Evolutionary conservation across 78 protist species (phyloP).

Genomic region (Diacronema lutheri): DNA sequence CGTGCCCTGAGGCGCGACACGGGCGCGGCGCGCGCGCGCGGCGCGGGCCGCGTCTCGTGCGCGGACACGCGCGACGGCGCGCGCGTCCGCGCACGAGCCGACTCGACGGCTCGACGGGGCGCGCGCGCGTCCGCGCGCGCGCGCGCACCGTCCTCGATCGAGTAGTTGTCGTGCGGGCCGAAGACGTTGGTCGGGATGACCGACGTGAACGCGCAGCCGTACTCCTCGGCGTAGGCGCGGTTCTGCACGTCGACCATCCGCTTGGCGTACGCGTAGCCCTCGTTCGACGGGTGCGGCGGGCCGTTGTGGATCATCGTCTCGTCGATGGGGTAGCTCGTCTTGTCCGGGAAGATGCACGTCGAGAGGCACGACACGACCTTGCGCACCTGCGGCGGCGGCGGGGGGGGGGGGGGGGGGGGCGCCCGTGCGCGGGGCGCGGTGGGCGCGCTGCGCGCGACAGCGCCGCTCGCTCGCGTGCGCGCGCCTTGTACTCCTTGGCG

Average conservation of each 20-base stretch:
- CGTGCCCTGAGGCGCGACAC: slow-evolving; percentile 31
- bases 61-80: background rate
- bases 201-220: slow-evolving; percentile 74
- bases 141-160: slow-evolving; percentile 45
- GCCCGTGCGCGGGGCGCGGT: background rate
- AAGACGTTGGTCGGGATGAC: slow-evolving; percentile 90
- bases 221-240: slow-evolving; percentile 64
- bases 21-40: background rate
- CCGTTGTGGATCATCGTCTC: slow-evolving; percentile 85
- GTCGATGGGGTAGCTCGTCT: slow-evolving; percentile 88
- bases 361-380: background rate
- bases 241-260: slow-evolving; percentile 79
- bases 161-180: slow-evolving; percentile 85
- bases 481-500: slow-evolving; percentile 48
- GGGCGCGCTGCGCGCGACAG: background rate
- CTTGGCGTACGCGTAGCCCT: slow-evolving; percentile 86
- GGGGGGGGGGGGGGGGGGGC: background rate
- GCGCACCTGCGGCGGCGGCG: background rate
- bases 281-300: slow-evolving; percentile 85
- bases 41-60: background rate
- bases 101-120: background rate
- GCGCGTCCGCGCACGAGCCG: background rate
- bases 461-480: background rate
- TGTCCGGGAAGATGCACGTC: slow-evolving; percentile 87
- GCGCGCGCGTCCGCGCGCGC: background rate